Base-by-base conservation (phyloP, 176 grass and related monocot species). In the Coix lacrymajobi region DNA sequence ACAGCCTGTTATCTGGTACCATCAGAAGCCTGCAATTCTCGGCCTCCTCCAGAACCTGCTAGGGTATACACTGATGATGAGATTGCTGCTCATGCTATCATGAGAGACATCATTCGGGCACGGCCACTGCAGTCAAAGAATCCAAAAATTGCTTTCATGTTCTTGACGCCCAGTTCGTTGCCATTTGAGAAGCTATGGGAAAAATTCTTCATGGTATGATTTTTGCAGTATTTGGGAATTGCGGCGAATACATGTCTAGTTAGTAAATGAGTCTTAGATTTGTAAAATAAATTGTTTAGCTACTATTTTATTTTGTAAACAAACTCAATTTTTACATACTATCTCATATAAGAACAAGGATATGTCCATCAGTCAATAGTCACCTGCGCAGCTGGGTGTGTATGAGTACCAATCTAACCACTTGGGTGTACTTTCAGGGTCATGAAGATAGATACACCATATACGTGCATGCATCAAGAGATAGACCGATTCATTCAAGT, bases 101-200 rank as follows among this genome's bases (percentile, higher is more conserved):
- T 92, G 46, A 92, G 85, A 33, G 91, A 99, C 48, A 90, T 99
- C 79, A 80, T 96, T 77, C 84, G 78, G 19, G 67, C 82, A 66
- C 78, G 54, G 62, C 70, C 93, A 17, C 82, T 89, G 62, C 83
- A 76, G 24, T 88, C 89, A 26, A 96, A 96, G 86, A 99, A 96
- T 80, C 91, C 91, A 77, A 99, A 99, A 88, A 85, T 99, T 76
- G 97, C 97, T 77, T 99, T 94, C 81, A 96, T 99, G 97, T 99
- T 99, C 90, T 81, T 99, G 83, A 96, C 93, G 61, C 91, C 91
- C 14, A 94, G 87, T 92, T 87, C 93, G 45, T 87, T 99, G 89
- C 93, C 97, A 37, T 99, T 99, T 56, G 97, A 99, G 81, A 99
- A 87, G 78, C 85, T 99, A 37, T 99, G 97, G 97, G 97, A 96